phyloP scores from a whole-genome alignment of 139 green algal species.

The Coccomyxa sp. region DNA sequence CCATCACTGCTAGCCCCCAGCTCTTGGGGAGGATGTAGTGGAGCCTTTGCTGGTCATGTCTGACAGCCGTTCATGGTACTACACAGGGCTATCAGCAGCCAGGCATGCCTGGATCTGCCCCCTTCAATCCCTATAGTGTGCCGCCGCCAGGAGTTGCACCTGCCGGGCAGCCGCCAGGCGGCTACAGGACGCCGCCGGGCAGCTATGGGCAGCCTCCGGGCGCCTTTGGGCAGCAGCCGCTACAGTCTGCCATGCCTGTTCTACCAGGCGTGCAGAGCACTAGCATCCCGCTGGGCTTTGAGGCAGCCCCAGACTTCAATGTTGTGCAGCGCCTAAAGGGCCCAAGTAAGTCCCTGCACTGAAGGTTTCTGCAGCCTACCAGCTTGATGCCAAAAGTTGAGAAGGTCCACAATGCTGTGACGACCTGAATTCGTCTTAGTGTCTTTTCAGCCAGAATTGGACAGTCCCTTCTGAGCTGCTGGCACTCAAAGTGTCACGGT shows the following conservation, averaged over 20 bases:
- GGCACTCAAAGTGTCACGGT: no score
- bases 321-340: constrained; percentile 33
- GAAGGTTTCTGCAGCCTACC: no score
- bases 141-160: no score
- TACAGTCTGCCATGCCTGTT: background rate
- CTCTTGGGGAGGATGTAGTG: background rate
- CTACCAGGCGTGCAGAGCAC: background rate
- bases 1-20: background rate
- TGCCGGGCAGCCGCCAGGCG: background rate
- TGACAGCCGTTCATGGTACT: background rate
- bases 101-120: no score
- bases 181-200: no score
- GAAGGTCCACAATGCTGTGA: no score
- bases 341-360: constrained; percentile 17
- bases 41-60: background rate
- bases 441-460: no score
- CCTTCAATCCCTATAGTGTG: no score
- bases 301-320: constrained; percentile 28
- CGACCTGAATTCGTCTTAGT: no score
- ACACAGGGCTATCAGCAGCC: background rate
- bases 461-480: no score
- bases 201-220: constrained; percentile 1
- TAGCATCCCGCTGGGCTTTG: constrained; percentile 35
- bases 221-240: background rate
- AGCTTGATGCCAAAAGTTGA: no score